Percentiles rank a stretch among this genome's conserved stretches.
Evolutionary conservation across 2,329 filamentous ascomycete species (phyloP).

Genomic region (Acephala macrosclerotiorum): DNA sequence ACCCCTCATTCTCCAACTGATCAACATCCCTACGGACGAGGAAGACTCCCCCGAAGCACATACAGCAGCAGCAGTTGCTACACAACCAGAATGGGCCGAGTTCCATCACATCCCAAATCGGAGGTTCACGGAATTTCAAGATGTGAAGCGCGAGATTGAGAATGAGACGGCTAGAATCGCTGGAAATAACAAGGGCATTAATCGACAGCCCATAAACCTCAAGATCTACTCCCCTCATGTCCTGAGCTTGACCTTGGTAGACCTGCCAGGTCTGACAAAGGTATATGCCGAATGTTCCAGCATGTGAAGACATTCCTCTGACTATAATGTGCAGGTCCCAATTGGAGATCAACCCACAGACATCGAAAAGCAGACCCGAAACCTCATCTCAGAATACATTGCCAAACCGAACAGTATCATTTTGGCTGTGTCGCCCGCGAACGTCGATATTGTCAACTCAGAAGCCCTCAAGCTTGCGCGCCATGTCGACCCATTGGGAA

Average conservation of each 20-base stretch:
- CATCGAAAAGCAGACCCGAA: conserved; percentile 98
- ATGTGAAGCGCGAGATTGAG: conserved; percentile 96
- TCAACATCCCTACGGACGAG: conserved; percentile 84
- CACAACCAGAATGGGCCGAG: conserved; percentile 83
- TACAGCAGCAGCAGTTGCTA: conserved; percentile 75
- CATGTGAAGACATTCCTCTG: neutral
- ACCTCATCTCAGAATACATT: conserved; percentile 96
- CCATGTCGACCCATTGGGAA: conserved; percentile 93
- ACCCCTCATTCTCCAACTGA: conserved; percentile 95
- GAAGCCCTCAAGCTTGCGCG: conserved; percentile 96
- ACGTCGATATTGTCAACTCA: conserved; percentile 98
- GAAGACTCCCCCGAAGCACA: conserved; percentile 74
- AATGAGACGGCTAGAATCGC: conserved; percentile 94
- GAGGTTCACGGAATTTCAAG: conserved; percentile 87
- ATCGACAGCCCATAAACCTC: conserved; percentile 95
- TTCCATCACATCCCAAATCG: conserved; percentile 94
- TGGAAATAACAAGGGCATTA: conserved; percentile 98
- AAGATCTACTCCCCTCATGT: conserved; percentile 99
- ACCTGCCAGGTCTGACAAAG: conserved; percentile 95
- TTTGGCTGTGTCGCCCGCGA: conserved; percentile 94
- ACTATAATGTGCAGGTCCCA: conserved; percentile 67
- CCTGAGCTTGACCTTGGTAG: conserved; percentile 93
- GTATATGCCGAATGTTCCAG: conserved; percentile 50
- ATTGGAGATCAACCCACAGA: conserved; percentile 97
- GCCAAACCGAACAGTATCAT: conserved; percentile 99